Evolutionary conservation across 176 grass and related monocot species (phyloP).

Genomic region (Carex pumila): DNA sequence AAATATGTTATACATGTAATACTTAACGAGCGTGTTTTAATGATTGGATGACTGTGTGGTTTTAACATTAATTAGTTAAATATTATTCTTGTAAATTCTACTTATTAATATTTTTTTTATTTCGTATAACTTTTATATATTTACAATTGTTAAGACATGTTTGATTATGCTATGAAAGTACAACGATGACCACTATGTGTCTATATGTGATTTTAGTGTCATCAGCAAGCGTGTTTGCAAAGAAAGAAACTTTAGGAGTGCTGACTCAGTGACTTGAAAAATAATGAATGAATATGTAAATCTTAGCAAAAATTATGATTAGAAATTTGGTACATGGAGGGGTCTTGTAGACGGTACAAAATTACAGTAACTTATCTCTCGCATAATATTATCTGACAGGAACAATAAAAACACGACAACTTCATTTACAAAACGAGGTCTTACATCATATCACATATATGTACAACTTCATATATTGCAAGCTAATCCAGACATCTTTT

Average conservation of each 20-base stretch:
- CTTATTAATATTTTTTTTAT: no score
- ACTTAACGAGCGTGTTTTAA: no score
- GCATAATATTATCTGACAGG: not conserved
- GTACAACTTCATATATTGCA: constrained; percentile 1
- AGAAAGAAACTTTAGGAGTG: not conserved
- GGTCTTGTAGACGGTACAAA: not conserved
- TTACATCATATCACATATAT: not conserved
- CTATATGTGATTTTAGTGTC: no score
- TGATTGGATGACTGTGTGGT: no score
- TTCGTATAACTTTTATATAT: no score
- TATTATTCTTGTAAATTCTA: no score
- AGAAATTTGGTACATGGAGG: not conserved
- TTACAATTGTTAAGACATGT: no score
- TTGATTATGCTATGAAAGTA: no score
- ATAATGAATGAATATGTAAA: not conserved
- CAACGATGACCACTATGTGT: no score
- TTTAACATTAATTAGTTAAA: no score
- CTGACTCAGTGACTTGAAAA: not conserved
- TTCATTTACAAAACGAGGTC: not conserved
- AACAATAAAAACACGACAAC: not conserved
- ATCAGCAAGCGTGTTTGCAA: not conserved
- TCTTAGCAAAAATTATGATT: not conserved
- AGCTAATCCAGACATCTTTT: not conserved
- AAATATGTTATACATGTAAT: no score
- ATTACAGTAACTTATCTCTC: not conserved